Evolutionary conservation across 1,284 basidiomycete species (phyloP), one percentile per base, ranked within the genome.

Genomic region (Sporisorium graminicola): DNA sequence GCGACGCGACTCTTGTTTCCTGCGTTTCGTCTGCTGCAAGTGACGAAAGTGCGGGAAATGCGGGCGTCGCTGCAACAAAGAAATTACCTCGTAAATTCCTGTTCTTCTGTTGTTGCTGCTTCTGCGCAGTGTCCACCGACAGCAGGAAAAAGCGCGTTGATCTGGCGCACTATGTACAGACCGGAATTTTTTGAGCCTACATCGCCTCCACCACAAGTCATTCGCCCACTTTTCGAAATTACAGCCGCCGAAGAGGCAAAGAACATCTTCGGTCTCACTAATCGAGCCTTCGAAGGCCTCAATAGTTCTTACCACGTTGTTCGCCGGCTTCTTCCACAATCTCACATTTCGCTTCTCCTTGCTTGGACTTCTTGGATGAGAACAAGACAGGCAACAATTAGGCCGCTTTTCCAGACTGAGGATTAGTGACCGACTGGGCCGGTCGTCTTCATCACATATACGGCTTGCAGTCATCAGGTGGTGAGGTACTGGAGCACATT

Each of bases 1-100:
- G 55, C 61, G 61, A 64, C 61, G 61, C 61, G 61, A 64, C 61
- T 27, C 61, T 29, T 12, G 26, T 40, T 40, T 27, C 13, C 24
- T 47, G 46, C 26, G 47, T 8, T 3, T 16, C 18, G 47, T 27
- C 27, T 18, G n/a, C 43, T 24, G 2, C 8, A 9, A 31, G 27
- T 24, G 22, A 55, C 24, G 5, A 40, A 42, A 44, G 29, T 33
- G 26, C 26, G 20, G 54, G 18, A 50, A 58, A 26, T 44, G 40
- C 50, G n/a, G 50, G 1, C 46, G 35, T 43, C 31, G 33, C 35
- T 58, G 42, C 62, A 26, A 49, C 50, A 24, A 35, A 37, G 12
- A 35, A 37, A 14, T 14, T 37, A 31, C 29, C 29, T 31, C 35
- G 35, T 35, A 14, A 35, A 35, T 35, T 47, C 49, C 22, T 50